Percentiles rank a stretch among this genome's conserved stretches.
Conservation (phyloP, 805 yeast species). For the Metschnikowia koreensis region DNA sequence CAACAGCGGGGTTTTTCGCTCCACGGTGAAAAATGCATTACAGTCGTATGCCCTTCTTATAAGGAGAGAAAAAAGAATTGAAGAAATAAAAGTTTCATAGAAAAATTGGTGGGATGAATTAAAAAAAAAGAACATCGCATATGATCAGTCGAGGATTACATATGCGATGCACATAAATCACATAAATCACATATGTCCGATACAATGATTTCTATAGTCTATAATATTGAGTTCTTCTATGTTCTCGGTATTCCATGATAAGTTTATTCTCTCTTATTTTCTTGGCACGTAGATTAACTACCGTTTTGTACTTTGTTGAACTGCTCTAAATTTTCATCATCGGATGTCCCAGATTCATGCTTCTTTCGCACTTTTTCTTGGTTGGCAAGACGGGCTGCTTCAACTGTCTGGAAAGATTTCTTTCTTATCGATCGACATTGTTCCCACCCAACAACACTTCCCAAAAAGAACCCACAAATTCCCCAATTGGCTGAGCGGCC, state of each 20-base stretch:
- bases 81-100: no score
- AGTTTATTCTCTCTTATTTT: neutral
- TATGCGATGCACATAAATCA: no score
- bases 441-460: constrained; percentile 87
- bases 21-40: neutral
- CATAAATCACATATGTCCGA: no score
- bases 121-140: neutral
- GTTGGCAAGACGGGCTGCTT: constrained; percentile 57
- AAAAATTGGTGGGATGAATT: no score
- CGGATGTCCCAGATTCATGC: constrained; percentile 22
- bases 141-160: neutral
- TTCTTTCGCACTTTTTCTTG: constrained; percentile 33
- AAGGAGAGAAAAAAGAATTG: neutral
- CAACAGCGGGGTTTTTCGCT: no score
- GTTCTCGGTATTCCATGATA: neutral
- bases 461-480: constrained; percentile 72
- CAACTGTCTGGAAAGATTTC: constrained; percentile 63
- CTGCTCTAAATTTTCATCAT: constrained; percentile 27
- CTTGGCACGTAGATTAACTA: neutral
- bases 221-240: neutral
- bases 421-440: constrained; percentile 77
- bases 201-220: neutral
- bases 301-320: constrained; percentile 24
- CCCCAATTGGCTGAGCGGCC: constrained; percentile 76
- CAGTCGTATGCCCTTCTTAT: neutral